Conservation (phyloP, 2,329 filamentous ascomycete species). For the Rasamsonia emersonii region DNA sequence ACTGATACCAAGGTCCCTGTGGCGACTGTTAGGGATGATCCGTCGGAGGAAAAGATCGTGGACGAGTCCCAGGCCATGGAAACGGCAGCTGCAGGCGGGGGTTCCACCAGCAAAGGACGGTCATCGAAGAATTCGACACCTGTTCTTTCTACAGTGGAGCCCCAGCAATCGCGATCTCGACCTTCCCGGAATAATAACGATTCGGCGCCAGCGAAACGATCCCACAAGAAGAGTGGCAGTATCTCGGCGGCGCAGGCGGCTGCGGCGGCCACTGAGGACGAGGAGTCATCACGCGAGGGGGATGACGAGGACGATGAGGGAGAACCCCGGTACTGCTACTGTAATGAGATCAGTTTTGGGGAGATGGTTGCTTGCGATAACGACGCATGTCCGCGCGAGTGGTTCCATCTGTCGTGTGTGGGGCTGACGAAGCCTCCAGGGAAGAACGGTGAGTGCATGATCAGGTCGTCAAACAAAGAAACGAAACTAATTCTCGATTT, state of each 20-base stretch:
- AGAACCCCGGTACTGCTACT: constrained; percentile 71
- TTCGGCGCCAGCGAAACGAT: constrained; percentile 25
- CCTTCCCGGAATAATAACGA: constrained; percentile 29
- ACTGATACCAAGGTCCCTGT: constrained; percentile 13
- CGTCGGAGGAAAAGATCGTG: constrained; percentile 19
- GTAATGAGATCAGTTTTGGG: constrained; percentile 70
- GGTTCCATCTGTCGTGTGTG: constrained; percentile 78
- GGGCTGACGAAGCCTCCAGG: constrained; percentile 71
- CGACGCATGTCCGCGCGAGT: constrained; percentile 63
- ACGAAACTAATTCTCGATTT: constrained; percentile 5
- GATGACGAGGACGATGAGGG: constrained; percentile 59
- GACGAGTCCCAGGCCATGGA: constrained; percentile 28
- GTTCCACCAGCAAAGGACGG: constrained; percentile 21
- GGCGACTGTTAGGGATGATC: constrained; percentile 27
- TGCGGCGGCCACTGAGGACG: constrained; percentile 29
- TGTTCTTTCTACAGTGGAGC: constrained; percentile 27
- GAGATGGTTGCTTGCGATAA: constrained; percentile 79
- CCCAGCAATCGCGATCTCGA: constrained; percentile 22
- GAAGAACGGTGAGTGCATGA: constrained; percentile 55
- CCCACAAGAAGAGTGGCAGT: constrained; percentile 23
- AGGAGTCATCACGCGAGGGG: constrained; percentile 37
- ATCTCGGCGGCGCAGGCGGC: constrained; percentile 16
- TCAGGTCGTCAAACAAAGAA: neutral
- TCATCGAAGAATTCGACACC: constrained; percentile 35
- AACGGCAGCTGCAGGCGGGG: constrained; percentile 10